Evolutionary conservation across 2,329 filamentous ascomycete species (phyloP).

Genomic region (Fusarium bulbicola): DNA sequence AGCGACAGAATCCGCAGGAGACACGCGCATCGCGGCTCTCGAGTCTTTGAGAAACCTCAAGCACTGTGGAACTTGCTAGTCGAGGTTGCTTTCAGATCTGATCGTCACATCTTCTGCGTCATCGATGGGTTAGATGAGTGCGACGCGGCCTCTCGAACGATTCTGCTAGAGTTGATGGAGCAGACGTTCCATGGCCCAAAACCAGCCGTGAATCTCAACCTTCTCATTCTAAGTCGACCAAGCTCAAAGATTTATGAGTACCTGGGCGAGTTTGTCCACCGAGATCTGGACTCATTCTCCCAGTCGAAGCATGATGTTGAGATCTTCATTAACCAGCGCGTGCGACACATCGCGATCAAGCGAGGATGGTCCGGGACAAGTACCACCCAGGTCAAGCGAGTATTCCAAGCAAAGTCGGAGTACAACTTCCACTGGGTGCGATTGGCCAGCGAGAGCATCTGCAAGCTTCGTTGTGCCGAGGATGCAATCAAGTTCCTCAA

Average conservation of each 20-base stretch:
- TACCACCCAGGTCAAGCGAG: constrained; percentile 18
- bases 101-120: constrained; percentile 20
- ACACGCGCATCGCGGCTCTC: constrained; percentile 13
- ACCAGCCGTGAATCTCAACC: constrained; percentile 11
- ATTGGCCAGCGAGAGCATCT: constrained; percentile 35
- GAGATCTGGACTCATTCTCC: constrained; percentile 34
- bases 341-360: constrained; percentile 18
- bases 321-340: constrained; percentile 29
- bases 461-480: constrained; percentile 28
- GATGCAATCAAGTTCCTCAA: constrained; percentile 30
- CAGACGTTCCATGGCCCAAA: constrained; percentile 17
- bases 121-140: constrained; percentile 25
- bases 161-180: constrained; percentile 19
- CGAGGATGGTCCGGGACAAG: constrained; percentile 28
- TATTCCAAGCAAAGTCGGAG: constrained; percentile 34
- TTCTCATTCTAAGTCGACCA: constrained; percentile 13
- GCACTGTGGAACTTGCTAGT: constrained; percentile 25
- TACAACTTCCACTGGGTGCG: constrained; percentile 41
- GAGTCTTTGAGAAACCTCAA: constrained; percentile 21
- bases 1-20: constrained; percentile 26
- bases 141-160: constrained; percentile 8
- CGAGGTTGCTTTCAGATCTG: constrained; percentile 21
- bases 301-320: constrained; percentile 28
- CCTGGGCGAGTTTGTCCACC: constrained; percentile 29
- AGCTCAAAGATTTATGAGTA: constrained; percentile 16